Conservation (phyloP, 805 yeast species). For the Candida alai region DNA sequence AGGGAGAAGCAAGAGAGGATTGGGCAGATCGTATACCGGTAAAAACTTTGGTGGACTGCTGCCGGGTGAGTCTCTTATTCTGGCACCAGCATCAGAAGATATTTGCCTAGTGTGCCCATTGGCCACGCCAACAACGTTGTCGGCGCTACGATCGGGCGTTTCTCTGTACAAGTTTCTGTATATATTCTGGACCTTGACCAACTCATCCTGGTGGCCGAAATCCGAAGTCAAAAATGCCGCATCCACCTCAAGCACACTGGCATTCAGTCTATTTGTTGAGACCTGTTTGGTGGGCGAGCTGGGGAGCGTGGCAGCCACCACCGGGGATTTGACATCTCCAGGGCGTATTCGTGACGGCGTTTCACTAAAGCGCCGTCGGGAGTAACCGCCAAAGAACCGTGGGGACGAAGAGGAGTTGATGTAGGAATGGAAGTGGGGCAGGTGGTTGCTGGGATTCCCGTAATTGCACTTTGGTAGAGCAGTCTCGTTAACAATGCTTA, state of each 20-base stretch:
- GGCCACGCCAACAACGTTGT: not conserved
- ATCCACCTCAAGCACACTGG: slow-evolving; percentile 16
- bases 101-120: not conserved
- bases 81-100: not conserved
- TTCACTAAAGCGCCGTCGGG: too few relatives aligned
- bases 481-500: slow-evolving; percentile 6
- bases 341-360: too few relatives aligned
- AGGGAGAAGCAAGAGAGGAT: too few relatives aligned
- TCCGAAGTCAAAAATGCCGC: slow-evolving; percentile 20
- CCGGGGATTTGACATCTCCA: too few relatives aligned
- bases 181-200: slow-evolving; percentile 4
- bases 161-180: slow-evolving; percentile 9
- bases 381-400: too few relatives aligned
- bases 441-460: not conserved
- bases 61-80: too few relatives aligned
- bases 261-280: too few relatives aligned
- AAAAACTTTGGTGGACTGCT: too few relatives aligned
- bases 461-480: not conserved
- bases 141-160: slow-evolving; percentile 6
- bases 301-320: too few relatives aligned
- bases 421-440: not conserved
- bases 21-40: too few relatives aligned
- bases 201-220: slow-evolving; percentile 8
- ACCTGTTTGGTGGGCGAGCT: too few relatives aligned
- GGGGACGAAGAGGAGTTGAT: too few relatives aligned